phyloP scores from a whole-genome alignment of 2,329 filamentous ascomycete genomes.

The Verticillium nonalfalfae region DNA sequence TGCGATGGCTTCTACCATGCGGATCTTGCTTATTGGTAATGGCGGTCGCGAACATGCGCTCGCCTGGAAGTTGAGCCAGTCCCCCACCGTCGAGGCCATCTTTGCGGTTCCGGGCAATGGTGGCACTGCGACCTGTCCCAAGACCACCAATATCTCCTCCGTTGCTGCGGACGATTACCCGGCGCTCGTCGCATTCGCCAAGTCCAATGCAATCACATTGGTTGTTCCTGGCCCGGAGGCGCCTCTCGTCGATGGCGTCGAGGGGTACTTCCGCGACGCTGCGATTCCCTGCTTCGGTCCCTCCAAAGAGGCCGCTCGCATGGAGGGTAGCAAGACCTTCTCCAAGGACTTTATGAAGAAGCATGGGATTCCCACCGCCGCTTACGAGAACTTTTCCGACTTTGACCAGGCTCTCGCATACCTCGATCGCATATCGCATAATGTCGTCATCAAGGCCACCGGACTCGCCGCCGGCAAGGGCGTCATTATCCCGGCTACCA shows the following conservation, averaged over 20 bases:
- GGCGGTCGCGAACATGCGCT: slow-evolving; percentile 72
- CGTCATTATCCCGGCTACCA: slow-evolving; percentile 25
- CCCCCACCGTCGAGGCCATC: slow-evolving; percentile 55
- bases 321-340: slow-evolving; percentile 76
- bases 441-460: slow-evolving; percentile 68
- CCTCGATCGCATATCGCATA: slow-evolving; percentile 49
- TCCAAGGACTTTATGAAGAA: slow-evolving; percentile 75
- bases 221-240: slow-evolving; percentile 71
- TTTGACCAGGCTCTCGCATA: slow-evolving; percentile 56
- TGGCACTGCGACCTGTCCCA: slow-evolving; percentile 50
- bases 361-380: slow-evolving; percentile 66
- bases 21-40: slow-evolving; percentile 63
- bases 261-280: slow-evolving; percentile 56
- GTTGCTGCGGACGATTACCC: slow-evolving; percentile 50
- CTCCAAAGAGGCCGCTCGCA: slow-evolving; percentile 58
- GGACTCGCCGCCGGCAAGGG: slow-evolving; percentile 74
- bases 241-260: slow-evolving; percentile 68
- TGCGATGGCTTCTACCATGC: slow-evolving; percentile 4
- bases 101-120: slow-evolving; percentile 56
- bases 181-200: slow-evolving; percentile 54
- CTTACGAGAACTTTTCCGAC: slow-evolving; percentile 61
- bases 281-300: slow-evolving; percentile 64
- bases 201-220: slow-evolving; percentile 56
- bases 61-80: slow-evolving; percentile 68
- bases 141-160: slow-evolving; percentile 51